phyloP scores from a whole-genome alignment of 139 green algal species.

The Auxenochlorella protothecoides region DNA sequence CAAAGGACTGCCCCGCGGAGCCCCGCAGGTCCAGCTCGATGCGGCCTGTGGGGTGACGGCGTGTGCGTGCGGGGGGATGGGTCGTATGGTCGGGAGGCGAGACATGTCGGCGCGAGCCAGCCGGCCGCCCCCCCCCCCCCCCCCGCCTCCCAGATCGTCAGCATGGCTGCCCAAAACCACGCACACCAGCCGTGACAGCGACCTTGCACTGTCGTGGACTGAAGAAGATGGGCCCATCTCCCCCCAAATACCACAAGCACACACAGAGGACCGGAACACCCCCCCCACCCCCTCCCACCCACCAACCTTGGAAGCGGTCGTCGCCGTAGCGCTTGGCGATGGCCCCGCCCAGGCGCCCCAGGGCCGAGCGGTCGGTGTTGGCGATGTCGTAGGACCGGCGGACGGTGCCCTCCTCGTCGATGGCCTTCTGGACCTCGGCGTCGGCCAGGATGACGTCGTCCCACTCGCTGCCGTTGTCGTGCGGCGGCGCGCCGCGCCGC shows the following conservation, averaged over 20 bases:
- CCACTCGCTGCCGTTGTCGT: slow-evolving; percentile 71
- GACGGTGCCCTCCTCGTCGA: slow-evolving; percentile 37
- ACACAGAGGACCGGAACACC: too few relatives aligned
- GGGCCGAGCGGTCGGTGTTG: slow-evolving; percentile 72
- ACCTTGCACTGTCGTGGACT: too few relatives aligned
- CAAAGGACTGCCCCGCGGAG: slow-evolving; percentile 82
- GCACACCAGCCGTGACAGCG: too few relatives aligned
- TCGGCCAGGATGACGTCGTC: slow-evolving; percentile 91
- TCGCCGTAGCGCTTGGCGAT: slow-evolving; percentile 76
- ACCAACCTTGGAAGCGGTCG: slow-evolving; percentile 46
- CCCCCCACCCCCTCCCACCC: slow-evolving; percentile 10
- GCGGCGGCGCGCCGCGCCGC: slow-evolving; percentile 40
- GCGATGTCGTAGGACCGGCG: slow-evolving; percentile 55
- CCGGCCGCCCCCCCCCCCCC: too few relatives aligned
- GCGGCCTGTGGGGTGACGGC: not conserved
- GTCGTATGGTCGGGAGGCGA: too few relatives aligned
- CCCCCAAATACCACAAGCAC: too few relatives aligned
- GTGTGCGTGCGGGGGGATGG: not conserved
- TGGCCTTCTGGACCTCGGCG: slow-evolving; percentile 43
- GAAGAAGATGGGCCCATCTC: too few relatives aligned
- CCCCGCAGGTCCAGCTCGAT: slow-evolving; percentile 72
- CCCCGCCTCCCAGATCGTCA: too few relatives aligned
- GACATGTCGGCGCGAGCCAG: too few relatives aligned
- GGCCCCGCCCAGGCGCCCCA: slow-evolving; percentile 69
- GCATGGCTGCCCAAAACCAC: too few relatives aligned